Evolutionary conservation across 441 rosid species (phyloP).

Genomic region (Adansonia rubrostipa): DNA sequence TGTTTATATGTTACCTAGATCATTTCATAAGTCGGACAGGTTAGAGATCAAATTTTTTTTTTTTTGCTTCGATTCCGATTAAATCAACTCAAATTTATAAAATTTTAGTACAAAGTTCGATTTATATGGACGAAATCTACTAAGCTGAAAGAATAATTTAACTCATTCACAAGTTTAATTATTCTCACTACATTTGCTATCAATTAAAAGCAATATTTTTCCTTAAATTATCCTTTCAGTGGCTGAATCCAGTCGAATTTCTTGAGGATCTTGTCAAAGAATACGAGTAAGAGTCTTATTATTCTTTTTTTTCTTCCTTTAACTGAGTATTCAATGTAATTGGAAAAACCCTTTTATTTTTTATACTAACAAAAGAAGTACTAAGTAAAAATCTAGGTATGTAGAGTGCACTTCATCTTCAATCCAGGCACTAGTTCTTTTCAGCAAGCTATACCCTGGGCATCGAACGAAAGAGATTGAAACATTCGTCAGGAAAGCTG

Average conservation of each 20-base stretch:
- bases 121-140: no score
- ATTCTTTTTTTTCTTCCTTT: not conserved
- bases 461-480: conserved; percentile 55
- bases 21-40: no score
- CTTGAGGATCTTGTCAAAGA: conserved; percentile 58
- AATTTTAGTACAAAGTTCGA: no score
- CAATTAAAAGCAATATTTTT: no score
- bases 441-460: conserved; percentile 50
- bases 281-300: conserved; percentile 32
- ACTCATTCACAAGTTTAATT: no score
- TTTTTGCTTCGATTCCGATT: no score
- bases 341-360: no score
- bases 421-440: conserved; percentile 51
- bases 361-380: not conserved
- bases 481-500: conserved; percentile 43
- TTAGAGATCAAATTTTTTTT: no score
- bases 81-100: no score
- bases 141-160: no score
- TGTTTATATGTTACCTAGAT: no score
- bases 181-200: no score
- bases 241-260: conserved; percentile 47
- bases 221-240: conserved; percentile 19
- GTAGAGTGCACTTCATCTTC: conserved; percentile 62
- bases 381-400: conserved; percentile 11
- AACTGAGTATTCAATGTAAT: not conserved